A percentile compares a stretch with the other conserved stretches of the same genome.
Evolutionary conservation across 371 early-diverging fungal species (phyloP).

Genomic region (Rhizomucor pusillus): DNA sequence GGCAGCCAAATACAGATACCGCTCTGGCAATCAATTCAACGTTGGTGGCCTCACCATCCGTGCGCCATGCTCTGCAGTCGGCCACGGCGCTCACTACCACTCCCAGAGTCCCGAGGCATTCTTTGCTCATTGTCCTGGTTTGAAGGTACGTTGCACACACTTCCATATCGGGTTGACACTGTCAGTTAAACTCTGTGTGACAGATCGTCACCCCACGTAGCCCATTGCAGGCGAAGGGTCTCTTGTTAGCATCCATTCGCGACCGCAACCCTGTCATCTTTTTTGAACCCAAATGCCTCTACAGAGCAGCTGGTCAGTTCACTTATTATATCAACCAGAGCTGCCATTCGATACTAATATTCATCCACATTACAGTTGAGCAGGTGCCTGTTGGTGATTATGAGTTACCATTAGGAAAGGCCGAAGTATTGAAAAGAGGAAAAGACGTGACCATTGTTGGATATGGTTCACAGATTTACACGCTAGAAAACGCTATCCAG

Average conservation of each 20-base stretch:
- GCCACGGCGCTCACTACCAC: constrained; percentile 97
- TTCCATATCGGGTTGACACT: constrained; percentile 4
- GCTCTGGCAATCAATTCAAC: constrained; percentile 91
- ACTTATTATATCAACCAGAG: background rate
- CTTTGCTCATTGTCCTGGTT: constrained; percentile 95
- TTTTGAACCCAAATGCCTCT: constrained; percentile 96
- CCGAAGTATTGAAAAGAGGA: constrained; percentile 88
- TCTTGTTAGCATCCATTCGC: constrained; percentile 88
- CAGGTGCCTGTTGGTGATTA: constrained; percentile 95
- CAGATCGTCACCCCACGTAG: constrained; percentile 88
- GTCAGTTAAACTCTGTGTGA: constrained; percentile 8
- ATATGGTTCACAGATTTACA: constrained; percentile 94
- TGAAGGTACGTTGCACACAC: constrained; percentile 57
- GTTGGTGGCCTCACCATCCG: constrained; percentile 92
- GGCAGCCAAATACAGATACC: constrained; percentile 96
- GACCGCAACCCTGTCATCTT: constrained; percentile 95
- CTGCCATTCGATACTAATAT: background rate
- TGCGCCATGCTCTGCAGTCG: constrained; percentile 94
- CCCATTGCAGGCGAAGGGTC: constrained; percentile 96
- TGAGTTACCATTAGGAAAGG: constrained; percentile 89
- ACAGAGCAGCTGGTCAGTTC: constrained; percentile 81
- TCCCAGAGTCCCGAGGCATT: constrained; percentile 95
- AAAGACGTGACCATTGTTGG: constrained; percentile 92
- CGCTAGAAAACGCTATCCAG: constrained; percentile 87
- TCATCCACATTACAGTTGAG: constrained; percentile 64